Conservation (phyloP, 805 yeast genomes). For the Maudiozyma barnettii region DNA sequence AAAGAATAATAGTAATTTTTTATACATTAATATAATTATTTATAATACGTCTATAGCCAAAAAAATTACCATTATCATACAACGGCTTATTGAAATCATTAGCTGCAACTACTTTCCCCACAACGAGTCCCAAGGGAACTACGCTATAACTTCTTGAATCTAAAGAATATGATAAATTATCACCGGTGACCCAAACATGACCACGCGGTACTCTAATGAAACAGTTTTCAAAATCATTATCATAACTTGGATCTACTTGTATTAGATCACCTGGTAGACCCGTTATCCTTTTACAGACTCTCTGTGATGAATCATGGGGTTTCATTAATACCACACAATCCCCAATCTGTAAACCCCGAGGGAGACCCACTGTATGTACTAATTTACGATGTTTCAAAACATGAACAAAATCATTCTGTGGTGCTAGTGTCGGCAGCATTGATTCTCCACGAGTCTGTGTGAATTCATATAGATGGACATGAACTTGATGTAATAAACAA, state of each 20-base stretch:
- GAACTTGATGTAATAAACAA: slow-evolving; percentile 57
- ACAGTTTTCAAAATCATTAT: slow-evolving; percentile 27
- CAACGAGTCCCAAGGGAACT: slow-evolving; percentile 80
- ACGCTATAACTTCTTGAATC: slow-evolving; percentile 87
- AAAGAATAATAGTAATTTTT: background rate
- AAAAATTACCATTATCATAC: slow-evolving; percentile 30
- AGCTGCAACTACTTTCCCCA: slow-evolving; percentile 79
- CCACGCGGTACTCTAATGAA: slow-evolving; percentile 82
- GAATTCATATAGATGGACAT: slow-evolving; percentile 59
- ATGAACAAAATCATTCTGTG: slow-evolving; percentile 68
- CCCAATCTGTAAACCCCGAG: slow-evolving; percentile 55
- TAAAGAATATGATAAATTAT: slow-evolving; percentile 73
- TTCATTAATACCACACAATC: slow-evolving; percentile 82
- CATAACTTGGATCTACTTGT: slow-evolving; percentile 64
- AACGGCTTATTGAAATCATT: slow-evolving; percentile 43
- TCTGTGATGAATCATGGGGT: slow-evolving; percentile 77
- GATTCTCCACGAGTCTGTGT: slow-evolving; percentile 86
- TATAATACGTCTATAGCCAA: slow-evolving; percentile 47
- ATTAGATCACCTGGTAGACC: slow-evolving; percentile 95
- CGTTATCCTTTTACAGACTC: slow-evolving; percentile 87
- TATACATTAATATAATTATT: slow-evolving; percentile 36
- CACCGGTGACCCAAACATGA: slow-evolving; percentile 97
- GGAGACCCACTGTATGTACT: slow-evolving; percentile 35
- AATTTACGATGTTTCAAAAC: slow-evolving; percentile 45
- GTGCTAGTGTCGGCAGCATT: slow-evolving; percentile 84